A percentile compares a stretch with the other conserved stretches of the same genome.
Conservation (phyloP, 345 rosid species). For the Atalantia buxifolia region DNA sequence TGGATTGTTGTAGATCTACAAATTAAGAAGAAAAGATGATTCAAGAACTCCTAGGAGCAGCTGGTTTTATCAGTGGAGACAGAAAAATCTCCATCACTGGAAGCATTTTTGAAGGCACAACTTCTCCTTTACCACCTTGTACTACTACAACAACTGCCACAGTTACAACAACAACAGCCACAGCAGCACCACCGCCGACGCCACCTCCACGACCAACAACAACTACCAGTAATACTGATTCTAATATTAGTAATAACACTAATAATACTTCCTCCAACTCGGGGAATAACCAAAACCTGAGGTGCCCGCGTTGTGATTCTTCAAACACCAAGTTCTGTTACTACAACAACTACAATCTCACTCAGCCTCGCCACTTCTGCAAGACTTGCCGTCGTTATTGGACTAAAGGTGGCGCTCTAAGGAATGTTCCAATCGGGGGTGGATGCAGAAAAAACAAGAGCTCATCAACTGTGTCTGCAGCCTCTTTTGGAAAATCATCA, state of each 20-base stretch:
- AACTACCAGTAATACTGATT: constrained; percentile 11
- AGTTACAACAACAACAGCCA: constrained; percentile 12
- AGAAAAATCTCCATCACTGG: constrained; percentile 38
- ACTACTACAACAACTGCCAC: constrained; percentile 29
- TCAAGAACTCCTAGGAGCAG: constrained; percentile 62
- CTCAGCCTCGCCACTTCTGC: constrained; percentile 86
- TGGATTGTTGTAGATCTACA: constrained; percentile 62
- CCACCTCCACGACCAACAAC: constrained; percentile 9
- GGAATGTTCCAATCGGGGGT: constrained; percentile 77
- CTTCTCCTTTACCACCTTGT: constrained; percentile 24
- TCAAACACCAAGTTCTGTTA: constrained; percentile 78
- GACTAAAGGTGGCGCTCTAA: constrained; percentile 76
- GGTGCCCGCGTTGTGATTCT: constrained; percentile 75
- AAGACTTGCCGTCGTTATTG: constrained; percentile 88
- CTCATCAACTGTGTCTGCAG: constrained; percentile 27
- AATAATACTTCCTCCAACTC: constrained; percentile 24
- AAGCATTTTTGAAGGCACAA: constrained; percentile 43
- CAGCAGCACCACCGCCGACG: constrained; percentile 20
- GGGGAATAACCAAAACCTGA: constrained; percentile 36
- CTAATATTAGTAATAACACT: constrained; percentile 1
- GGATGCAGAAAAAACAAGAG: constrained; percentile 72
- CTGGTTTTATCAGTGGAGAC: constrained; percentile 40
- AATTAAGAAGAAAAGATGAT: constrained; percentile 46
- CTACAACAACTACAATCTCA: constrained; percentile 80
- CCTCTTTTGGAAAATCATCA: constrained; percentile 32